phyloP scores from a whole-genome alignment of 441 rosid genomes.

The Metrosideros polymorpha region DNA sequence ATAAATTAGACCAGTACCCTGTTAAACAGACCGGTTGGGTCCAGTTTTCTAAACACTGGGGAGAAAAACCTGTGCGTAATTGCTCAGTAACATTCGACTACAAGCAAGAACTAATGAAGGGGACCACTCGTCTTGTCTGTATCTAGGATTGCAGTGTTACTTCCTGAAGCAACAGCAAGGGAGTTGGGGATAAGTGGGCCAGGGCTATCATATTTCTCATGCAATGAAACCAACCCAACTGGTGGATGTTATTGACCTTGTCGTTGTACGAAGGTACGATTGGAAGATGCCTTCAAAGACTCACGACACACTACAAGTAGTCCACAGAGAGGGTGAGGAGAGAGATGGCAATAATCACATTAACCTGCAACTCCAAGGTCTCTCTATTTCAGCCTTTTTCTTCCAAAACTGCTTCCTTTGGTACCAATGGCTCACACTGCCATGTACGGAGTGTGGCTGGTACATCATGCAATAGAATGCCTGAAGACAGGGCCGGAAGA shows the following conservation, averaged over 20 bases:
- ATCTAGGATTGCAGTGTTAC: not conserved
- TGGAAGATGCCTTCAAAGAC: slow-evolving; percentile 8
- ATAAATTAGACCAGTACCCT: not conserved
- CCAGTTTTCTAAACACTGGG: not conserved
- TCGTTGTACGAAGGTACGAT: not conserved
- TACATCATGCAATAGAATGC: slow-evolving; percentile 8
- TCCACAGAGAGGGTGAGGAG: slow-evolving; percentile 14
- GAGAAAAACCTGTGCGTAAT: not conserved
- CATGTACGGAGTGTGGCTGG: slow-evolving; percentile 13
- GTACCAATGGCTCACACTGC: slow-evolving; percentile 3
- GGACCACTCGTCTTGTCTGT: not conserved
- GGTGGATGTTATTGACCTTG: slow-evolving; percentile 16
- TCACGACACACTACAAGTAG: not conserved
- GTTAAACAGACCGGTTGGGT: not conserved
- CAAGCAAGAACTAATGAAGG: not conserved
- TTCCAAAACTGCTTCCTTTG: slow-evolving; percentile 14
- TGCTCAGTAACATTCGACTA: not conserved
- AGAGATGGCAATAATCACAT: slow-evolving; percentile 28
- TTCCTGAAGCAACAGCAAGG: not conserved
- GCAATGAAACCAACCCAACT: not conserved
- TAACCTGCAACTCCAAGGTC: slow-evolving; percentile 35
- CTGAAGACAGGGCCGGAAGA: slow-evolving; percentile 6
- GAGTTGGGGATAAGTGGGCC: slow-evolving; percentile 17
- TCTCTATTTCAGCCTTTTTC: slow-evolving; percentile 28
- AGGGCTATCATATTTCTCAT: slow-evolving; percentile 15